These are phyloP conservation scores for Fusarium lyarnte DNA, from an alignment of 2,329 filamentous ascomycete species.

Conservation along the genomic window DNA sequence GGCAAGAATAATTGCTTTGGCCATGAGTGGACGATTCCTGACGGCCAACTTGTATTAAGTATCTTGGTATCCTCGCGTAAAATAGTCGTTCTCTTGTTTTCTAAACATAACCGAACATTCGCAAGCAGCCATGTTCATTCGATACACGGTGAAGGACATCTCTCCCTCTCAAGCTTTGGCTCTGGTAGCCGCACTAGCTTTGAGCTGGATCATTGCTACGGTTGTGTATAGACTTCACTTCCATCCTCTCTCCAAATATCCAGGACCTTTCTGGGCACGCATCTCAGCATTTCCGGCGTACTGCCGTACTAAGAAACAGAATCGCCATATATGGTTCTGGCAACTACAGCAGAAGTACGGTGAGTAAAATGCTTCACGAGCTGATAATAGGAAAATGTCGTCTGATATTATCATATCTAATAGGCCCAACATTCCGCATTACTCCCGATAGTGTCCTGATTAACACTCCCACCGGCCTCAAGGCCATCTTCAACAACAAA, in stretches of 20 bases:
- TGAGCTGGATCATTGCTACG: background rate
- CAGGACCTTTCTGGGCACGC: slow-evolving; percentile 63
- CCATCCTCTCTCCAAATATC: slow-evolving; percentile 61
- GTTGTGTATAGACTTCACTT: slow-evolving; percentile 50
- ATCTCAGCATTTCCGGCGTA: slow-evolving; percentile 45
- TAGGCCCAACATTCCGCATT: slow-evolving; percentile 30
- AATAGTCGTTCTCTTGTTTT: background rate
- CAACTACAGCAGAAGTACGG: slow-evolving; percentile 30
- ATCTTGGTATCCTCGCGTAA: background rate
- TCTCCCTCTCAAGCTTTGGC: background rate
- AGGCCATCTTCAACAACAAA: slow-evolving; percentile 32
- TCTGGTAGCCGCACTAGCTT: background rate
- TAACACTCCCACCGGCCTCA: slow-evolving; percentile 27
- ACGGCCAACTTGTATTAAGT: background rate
- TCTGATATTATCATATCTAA: background rate
- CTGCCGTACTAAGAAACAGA: slow-evolving; percentile 18
- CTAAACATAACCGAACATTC: background rate
- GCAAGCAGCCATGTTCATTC: background rate
- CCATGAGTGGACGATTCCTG: background rate
- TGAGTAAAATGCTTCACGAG: background rate
- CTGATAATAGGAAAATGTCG: background rate
- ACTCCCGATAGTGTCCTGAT: slow-evolving; percentile 25
- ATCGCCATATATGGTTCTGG: slow-evolving; percentile 32
- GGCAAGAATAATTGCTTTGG: background rate
- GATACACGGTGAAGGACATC: background rate